phyloP scores from a whole-genome alignment of 176 grass and related monocot species.

The Aegilops umbellulata region DNA sequence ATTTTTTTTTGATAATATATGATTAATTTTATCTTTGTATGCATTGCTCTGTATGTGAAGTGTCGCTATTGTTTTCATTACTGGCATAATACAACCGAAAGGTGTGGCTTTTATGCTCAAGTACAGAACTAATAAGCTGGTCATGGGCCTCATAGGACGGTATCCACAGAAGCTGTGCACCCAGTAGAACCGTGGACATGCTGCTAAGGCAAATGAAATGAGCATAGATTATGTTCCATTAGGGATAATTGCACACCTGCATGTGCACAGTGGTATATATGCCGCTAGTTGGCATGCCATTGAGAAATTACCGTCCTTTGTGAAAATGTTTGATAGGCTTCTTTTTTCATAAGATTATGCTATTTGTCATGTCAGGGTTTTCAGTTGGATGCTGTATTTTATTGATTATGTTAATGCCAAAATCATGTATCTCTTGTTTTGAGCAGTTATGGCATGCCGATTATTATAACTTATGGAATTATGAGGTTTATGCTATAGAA shows the following conservation, averaged over 20 bases:
- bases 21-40: not conserved
- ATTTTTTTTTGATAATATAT: not conserved
- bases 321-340: not conserved
- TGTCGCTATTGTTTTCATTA: not conserved
- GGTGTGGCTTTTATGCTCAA: not conserved
- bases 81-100: not conserved
- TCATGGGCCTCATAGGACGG: not conserved
- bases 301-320: not conserved
- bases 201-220: not conserved
- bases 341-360: not conserved
- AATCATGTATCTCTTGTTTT: not conserved
- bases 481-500: not conserved
- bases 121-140: not conserved
- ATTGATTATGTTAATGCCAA: not conserved
- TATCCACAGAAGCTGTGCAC: not conserved
- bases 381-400: not conserved
- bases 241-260: conserved; percentile 1
- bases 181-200: not conserved
- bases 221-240: not conserved
- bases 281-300: not conserved
- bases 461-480: not conserved
- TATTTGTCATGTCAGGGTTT: not conserved
- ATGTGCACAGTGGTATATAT: not conserved
- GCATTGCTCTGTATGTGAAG: not conserved
- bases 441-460: not conserved